These are phyloP conservation scores for Microdochium trichocladiopsis DNA, from an alignment of 2,329 filamentous ascomycete genomes.

Conservation along the genomic window DNA sequence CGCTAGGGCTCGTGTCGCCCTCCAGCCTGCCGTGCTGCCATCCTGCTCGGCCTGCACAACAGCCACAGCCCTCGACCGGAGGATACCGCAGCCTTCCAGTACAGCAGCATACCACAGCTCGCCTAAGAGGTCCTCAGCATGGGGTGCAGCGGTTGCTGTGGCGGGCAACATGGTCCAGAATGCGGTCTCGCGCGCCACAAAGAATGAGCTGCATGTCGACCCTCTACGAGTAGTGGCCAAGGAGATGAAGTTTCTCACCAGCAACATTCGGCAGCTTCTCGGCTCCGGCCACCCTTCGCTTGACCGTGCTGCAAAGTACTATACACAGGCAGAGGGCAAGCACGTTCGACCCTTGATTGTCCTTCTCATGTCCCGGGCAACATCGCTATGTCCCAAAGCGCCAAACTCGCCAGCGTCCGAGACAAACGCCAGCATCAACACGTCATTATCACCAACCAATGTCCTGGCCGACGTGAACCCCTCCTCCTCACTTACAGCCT, in stretches of 20 bases:
- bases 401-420: constrained; percentile 28
- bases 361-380: constrained; percentile 92
- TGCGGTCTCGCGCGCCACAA: constrained; percentile 53
- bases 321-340: constrained; percentile 93
- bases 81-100: constrained; percentile 20
- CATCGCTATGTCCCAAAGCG: constrained; percentile 65
- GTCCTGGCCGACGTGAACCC: constrained; percentile 80
- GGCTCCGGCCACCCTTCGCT: constrained; percentile 92
- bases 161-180: constrained; percentile 66
- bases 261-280: constrained; percentile 87
- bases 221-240: constrained; percentile 86
- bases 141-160: constrained; percentile 67
- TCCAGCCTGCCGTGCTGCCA: constrained; percentile 26
- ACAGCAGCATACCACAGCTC: constrained; percentile 35
- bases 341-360: constrained; percentile 93
- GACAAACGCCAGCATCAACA: constrained; percentile 40
- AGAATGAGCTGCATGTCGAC: constrained; percentile 69
- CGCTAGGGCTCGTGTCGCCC: constrained; percentile 26
- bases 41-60: constrained; percentile 30
- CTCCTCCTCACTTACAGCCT: constrained; percentile 47
- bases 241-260: constrained; percentile 92
- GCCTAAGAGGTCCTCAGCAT: constrained; percentile 50
- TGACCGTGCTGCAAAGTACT: constrained; percentile 95
- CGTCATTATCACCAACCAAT: constrained; percentile 44
- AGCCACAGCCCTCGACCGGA: constrained; percentile 19